A percentile compares a stretch with the other conserved stretches of the same genome.
Evolutionary conservation across 1,284 basidiomycete genomes (phyloP).

Genomic region (Phlebopus sp.): DNA sequence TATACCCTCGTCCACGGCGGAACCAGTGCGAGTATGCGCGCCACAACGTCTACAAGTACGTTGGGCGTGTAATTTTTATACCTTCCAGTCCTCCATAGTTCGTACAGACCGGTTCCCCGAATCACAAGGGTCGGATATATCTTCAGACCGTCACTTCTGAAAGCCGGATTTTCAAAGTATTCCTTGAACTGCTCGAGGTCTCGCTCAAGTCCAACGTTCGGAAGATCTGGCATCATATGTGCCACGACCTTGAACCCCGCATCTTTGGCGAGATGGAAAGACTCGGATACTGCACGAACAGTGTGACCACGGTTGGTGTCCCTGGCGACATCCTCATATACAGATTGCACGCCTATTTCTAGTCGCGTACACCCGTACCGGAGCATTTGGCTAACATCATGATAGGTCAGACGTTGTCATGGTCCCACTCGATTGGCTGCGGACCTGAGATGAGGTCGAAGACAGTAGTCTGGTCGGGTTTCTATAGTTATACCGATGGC

Average conservation of each 20-base stretch:
- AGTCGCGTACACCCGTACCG: conserved; percentile 98
- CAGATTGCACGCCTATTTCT: conserved; percentile 98
- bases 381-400: conserved; percentile 84
- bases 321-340: conserved; percentile 98
- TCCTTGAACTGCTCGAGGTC: conserved; percentile 99
- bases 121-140: conserved; percentile 99
- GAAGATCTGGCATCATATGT: conserved; percentile 98
- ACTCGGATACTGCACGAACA: conserved; percentile 95
- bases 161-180: conserved; percentile 98
- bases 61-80: conserved; percentile 99
- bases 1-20: conserved; percentile 99
- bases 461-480: conserved; percentile 97
- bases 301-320: conserved; percentile 99
- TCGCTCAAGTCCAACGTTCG: conserved; percentile 95
- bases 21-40: conserved; percentile 92
- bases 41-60: conserved; percentile 95
- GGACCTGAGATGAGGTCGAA: conserved; percentile 91
- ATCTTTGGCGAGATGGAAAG: conserved; percentile 98
- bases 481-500: conserved; percentile 99
- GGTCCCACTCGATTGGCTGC: conserved; percentile 9
- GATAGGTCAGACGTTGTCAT: not conserved
- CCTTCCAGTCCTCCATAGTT: conserved; percentile 93
- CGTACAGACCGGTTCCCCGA: conserved; percentile 95
- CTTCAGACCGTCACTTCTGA: conserved; percentile 96
- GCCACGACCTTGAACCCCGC: conserved; percentile 99